Conservation (phyloP, 2,329 filamentous ascomycete species). For the Sporothrix protearum region DNA sequence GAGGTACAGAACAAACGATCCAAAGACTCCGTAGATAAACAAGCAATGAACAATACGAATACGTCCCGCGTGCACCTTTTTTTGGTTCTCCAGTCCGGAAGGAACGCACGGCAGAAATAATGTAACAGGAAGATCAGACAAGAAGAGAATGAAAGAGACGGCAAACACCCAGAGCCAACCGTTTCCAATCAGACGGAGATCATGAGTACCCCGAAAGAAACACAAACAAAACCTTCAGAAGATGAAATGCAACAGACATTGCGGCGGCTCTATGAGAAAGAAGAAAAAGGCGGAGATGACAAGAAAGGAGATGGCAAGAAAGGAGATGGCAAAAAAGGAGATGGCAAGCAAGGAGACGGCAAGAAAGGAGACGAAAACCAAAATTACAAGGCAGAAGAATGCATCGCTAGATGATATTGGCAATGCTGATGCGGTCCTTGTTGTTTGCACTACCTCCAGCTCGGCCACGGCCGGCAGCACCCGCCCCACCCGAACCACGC, state of each 20-base stretch:
- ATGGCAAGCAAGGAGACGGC: too few species aligned
- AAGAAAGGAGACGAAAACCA: too few species aligned
- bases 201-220: background rate
- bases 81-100: background rate
- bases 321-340: too few species aligned
- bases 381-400: background rate
- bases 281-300: background rate
- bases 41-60: background rate
- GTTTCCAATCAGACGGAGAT: conserved; percentile 15
- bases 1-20: background rate
- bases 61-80: background rate
- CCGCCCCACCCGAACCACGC: background rate
- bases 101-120: background rate
- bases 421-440: conserved; percentile 46
- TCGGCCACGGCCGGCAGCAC: conserved; percentile 20
- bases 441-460: conserved; percentile 36
- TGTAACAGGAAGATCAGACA: background rate
- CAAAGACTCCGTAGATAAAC: background rate
- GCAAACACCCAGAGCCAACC: background rate
- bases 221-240: background rate
- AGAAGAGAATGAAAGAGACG: background rate
- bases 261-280: background rate
- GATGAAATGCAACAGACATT: background rate
- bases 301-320: too few species aligned
- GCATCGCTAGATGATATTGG: conserved; percentile 42